Conservation (phyloP, 2,329 filamentous ascomycete species). For the Monosporascus sp. region DNA sequence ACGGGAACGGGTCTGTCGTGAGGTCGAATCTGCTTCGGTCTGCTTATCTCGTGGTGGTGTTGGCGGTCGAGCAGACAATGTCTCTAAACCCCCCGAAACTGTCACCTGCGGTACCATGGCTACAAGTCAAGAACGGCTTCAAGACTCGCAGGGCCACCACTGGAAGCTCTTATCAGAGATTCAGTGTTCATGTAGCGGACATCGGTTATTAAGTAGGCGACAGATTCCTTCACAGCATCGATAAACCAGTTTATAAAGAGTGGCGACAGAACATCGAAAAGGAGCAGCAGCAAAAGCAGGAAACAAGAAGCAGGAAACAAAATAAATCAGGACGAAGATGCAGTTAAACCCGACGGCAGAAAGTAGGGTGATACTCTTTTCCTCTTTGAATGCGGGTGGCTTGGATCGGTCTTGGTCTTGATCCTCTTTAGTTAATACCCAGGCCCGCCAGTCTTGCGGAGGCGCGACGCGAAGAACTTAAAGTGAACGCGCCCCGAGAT, state of each 20-base stretch:
- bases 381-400: too few relatives aligned
- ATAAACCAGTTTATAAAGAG: not conserved
- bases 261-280: not conserved
- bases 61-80: constrained; percentile 55
- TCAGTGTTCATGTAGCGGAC: constrained; percentile 14
- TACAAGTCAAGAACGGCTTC: constrained; percentile 17
- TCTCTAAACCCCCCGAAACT: constrained; percentile 41
- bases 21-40: constrained; percentile 29
- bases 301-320: not conserved
- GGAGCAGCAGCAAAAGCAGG: not conserved
- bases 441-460: not conserved
- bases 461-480: not conserved
- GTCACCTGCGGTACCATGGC: constrained; percentile 35
- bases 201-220: constrained; percentile 1
- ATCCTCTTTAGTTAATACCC: not conserved
- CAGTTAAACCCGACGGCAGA: not conserved
- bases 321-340: not conserved
- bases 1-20: constrained; percentile 31
- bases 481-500: not conserved
- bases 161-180: constrained; percentile 7
- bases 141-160: constrained; percentile 21
- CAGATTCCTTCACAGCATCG: too few relatives aligned
- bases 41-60: constrained; percentile 58
- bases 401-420: too few relatives aligned
- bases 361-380: too few relatives aligned